Percentiles rank a stretch among this genome's conserved stretches.
phyloP scores from a whole-genome alignment of 2,329 filamentous ascomycete species.

The Delphinella strobiligena region DNA sequence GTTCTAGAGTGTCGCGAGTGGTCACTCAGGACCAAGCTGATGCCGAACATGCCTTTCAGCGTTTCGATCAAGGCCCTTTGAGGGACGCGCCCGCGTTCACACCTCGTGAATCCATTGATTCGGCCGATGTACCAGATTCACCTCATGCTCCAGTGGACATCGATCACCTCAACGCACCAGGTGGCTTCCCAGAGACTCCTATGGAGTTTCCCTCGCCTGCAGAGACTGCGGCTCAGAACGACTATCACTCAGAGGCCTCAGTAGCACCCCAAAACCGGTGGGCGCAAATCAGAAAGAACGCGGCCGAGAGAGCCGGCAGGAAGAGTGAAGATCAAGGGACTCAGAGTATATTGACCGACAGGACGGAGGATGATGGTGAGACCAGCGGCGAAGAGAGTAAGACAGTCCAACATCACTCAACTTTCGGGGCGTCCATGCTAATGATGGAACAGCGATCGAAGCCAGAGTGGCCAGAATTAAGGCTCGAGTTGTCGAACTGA shows the following conservation, averaged over 20 bases:
- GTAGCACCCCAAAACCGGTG: conserved; percentile 63
- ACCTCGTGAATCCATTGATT: conserved; percentile 33
- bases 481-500: conserved; percentile 88
- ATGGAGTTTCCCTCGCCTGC: background rate
- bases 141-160: background rate
- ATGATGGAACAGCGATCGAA: conserved; percentile 62
- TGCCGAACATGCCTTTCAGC: conserved; percentile 49
- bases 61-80: conserved; percentile 82
- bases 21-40: conserved; percentile 48
- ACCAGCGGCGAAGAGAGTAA: conserved; percentile 92
- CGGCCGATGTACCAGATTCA: background rate
- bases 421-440: conserved; percentile 9
- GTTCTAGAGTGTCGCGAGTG: conserved; percentile 45
- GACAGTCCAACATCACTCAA: conserved; percentile 26
- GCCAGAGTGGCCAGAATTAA: conserved; percentile 95
- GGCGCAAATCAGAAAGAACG: conserved; percentile 93
- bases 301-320: conserved; percentile 63
- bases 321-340: conserved; percentile 53
- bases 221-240: conserved; percentile 8
- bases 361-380: conserved; percentile 66
- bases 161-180: conserved; percentile 4
- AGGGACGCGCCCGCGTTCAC: conserved; percentile 75
- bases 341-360: conserved; percentile 37
- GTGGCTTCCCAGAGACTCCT: conserved; percentile 6
- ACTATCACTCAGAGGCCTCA: conserved; percentile 30